Evolutionary conservation across 2,329 filamentous ascomycete genomes (phyloP), one percentile per base, ranked within the genome.

Genomic region (Cytospora piceae): DNA sequence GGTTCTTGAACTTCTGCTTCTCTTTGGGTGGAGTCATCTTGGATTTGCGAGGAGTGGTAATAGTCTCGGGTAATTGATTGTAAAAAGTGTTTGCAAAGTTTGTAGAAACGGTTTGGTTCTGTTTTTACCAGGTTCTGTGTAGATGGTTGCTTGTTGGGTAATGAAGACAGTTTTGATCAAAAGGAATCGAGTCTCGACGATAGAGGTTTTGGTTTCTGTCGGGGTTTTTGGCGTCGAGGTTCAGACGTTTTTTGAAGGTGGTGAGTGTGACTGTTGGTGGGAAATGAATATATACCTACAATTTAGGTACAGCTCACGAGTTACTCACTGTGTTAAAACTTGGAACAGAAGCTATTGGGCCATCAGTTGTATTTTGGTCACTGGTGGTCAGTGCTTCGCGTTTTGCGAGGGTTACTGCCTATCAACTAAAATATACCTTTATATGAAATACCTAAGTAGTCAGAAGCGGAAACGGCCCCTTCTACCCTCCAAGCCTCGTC

Each of bases 1-100:
- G 59, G 17, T 34, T 4, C 2, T 22, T 27, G n/a, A 31, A 9
- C 1, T 17, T n/a, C 12, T 49, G 46, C 24, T 49, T 49, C 6
- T 20, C 31, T 31, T 61, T 60, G 7, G 42, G 22, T 3, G 32
- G 37, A 29, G 49, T 39, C 58, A 60, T 60, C 4, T 39, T 42
- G 55, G n/a, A 22, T n/a, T 24, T 1, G n/a, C 24, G 20, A 24
- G n/a, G n/a, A 24, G 22, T 20, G 42, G 7, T 46, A n/a, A n/a
- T n/a, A 9, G 3, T 14, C 4, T 12, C 2, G 24, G 8, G 3
- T 49, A 5, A 4, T 49, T 49, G 46, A 49, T 14, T 24, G n/a
- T 3, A 6, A 0, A 17, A n/a, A 6, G 5, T 49, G n/a, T 49
- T 22, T 49, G n/a, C 8, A 24, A 46, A 42, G 39, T 7, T 15